phyloP scores from a whole-genome alignment of 441 rosid species.

The Pelargonium myrrhifolium region DNA sequence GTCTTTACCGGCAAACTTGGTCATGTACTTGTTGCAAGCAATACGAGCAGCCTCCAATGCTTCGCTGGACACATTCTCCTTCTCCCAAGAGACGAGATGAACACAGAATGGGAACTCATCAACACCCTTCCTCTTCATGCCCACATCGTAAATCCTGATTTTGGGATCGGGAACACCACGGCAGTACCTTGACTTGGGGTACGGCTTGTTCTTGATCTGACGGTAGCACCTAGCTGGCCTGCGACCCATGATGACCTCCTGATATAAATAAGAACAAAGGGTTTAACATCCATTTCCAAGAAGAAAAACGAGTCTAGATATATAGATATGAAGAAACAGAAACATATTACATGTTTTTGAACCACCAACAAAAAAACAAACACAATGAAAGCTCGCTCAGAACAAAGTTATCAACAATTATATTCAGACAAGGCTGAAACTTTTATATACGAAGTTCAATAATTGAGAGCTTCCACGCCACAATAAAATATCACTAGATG shows the following conservation, averaged over 20 bases:
- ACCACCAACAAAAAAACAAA: too few relatives aligned
- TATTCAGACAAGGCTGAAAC: not conserved
- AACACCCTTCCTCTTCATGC: slow-evolving; percentile 16
- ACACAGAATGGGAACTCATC: slow-evolving; percentile 11
- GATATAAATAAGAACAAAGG: not conserved
- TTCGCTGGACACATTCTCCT: slow-evolving; percentile 12
- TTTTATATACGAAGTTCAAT: too few relatives aligned
- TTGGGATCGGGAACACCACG: slow-evolving; percentile 21
- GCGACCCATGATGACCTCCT: slow-evolving; percentile 10
- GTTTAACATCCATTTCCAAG: not conserved
- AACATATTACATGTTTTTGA: too few relatives aligned
- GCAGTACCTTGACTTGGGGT: slow-evolving; percentile 20
- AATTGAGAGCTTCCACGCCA: not conserved
- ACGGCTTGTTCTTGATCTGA: slow-evolving; percentile 17
- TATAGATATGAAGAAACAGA: too few relatives aligned
- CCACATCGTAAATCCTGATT: slow-evolving; percentile 20
- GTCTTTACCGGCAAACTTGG: slow-evolving; percentile 12
- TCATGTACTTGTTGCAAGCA: slow-evolving; percentile 15
- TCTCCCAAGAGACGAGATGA: slow-evolving; percentile 1
- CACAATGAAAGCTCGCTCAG: not conserved
- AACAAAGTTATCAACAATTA: not conserved
- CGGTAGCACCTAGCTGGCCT: slow-evolving; percentile 16
- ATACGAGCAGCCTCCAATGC: slow-evolving; percentile 9
- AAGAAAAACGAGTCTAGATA: not conserved
- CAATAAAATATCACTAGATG: not conserved